These are phyloP conservation scores for Kazachstania taianensis DNA, from an alignment of 805 yeast species.

Conservation along the genomic window DNA sequence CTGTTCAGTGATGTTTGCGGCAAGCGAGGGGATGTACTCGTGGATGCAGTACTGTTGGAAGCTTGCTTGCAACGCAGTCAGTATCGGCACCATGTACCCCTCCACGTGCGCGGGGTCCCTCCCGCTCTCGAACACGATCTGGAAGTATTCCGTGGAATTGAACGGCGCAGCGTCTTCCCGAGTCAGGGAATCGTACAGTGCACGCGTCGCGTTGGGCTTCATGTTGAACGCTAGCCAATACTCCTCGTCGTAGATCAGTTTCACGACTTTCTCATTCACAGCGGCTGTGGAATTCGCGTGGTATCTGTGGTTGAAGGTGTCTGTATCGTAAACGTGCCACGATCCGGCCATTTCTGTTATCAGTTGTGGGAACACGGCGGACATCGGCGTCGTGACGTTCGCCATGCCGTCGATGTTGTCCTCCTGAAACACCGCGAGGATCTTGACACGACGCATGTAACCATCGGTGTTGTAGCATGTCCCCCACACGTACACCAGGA, in stretches of 20 bases:
- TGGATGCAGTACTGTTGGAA: constrained; percentile 4
- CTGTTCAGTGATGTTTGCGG: constrained; percentile 7
- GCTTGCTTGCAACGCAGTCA: constrained; percentile 29
- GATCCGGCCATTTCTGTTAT: constrained; percentile 11
- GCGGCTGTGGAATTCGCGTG: constrained; percentile 8
- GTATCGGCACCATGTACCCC: constrained; percentile 35
- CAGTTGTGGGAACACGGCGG: constrained; percentile 1
- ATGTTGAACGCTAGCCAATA: constrained; percentile 60
- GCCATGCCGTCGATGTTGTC: constrained; percentile 3
- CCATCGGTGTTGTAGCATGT: constrained; percentile 23
- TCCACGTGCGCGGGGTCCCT: constrained; percentile 46
- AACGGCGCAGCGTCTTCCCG: constrained; percentile 11
- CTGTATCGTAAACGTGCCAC: constrained; percentile 24
- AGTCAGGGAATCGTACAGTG: constrained; percentile 18
- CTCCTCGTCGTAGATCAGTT: constrained; percentile 43
- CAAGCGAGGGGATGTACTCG: constrained; percentile 13
- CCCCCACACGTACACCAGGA: constrained; percentile 30
- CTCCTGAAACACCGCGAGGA: constrained; percentile 30
- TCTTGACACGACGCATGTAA: constrained; percentile 15
- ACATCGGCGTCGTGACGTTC: constrained; percentile 1
- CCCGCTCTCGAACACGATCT: constrained; percentile 48
- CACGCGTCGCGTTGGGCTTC: constrained; percentile 36
- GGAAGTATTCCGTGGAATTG: constrained; percentile 24
- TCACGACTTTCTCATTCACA: constrained; percentile 31
- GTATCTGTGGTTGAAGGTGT: constrained; percentile 16